Conservation (phyloP, 2,329 filamentous ascomycete species). For the Ascosphaera aggregata region DNA sequence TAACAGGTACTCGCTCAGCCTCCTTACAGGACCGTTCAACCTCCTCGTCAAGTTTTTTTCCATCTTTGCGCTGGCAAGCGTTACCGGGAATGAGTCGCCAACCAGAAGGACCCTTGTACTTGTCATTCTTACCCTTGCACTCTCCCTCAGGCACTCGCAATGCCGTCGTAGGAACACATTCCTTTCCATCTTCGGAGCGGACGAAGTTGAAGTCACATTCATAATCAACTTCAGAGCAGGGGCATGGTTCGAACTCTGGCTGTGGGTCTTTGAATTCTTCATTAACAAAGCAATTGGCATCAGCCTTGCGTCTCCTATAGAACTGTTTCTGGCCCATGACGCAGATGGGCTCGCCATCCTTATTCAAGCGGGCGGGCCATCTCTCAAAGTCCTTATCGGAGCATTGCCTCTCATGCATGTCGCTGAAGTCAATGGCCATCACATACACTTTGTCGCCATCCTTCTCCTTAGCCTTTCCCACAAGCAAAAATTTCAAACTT, state of each 20-base stretch:
- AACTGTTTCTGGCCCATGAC: constrained; percentile 92
- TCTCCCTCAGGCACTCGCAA: constrained; percentile 44
- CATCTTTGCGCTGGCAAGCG: constrained; percentile 38
- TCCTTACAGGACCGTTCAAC: constrained; percentile 59
- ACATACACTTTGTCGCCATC: constrained; percentile 33
- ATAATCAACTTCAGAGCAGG: constrained; percentile 66
- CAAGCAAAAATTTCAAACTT: constrained; percentile 68
- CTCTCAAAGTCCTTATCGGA: constrained; percentile 48
- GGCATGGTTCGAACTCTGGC: constrained; percentile 48
- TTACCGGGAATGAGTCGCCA: constrained; percentile 82
- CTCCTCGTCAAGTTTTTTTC: constrained; percentile 43
- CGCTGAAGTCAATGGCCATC: constrained; percentile 63
- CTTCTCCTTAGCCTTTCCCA: constrained; percentile 34
- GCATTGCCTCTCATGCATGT: constrained; percentile 60
- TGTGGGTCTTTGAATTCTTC: constrained; percentile 63
- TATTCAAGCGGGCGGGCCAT: constrained; percentile 67
- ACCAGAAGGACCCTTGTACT: constrained; percentile 66
- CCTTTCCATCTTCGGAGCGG: constrained; percentile 37
- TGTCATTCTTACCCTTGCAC: constrained; percentile 49
- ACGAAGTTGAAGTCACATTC: constrained; percentile 93
- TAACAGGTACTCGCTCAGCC: constrained; percentile 27
- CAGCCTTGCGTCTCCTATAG: constrained; percentile 63
- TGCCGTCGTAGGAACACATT: constrained; percentile 42
- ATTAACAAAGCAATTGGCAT: constrained; percentile 62
- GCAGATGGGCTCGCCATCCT: constrained; percentile 60